A percentile compares a stretch with the other conserved stretches of the same genome.
Conservation (phyloP, 345 rosid species). For the Abelmoschus esculentus region DNA sequence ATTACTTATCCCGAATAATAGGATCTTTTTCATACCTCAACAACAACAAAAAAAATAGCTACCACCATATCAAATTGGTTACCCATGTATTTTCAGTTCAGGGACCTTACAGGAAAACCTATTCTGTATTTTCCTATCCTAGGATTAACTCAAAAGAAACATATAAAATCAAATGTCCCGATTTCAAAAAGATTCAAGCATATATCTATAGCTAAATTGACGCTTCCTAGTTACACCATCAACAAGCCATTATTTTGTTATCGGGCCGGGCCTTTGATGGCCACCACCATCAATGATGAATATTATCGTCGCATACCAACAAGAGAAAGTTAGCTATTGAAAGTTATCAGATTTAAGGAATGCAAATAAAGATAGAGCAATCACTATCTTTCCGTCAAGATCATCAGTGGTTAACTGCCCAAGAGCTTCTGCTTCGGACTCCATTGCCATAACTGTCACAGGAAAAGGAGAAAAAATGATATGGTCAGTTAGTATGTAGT, state of each 20-base stretch:
- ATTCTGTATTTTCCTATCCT: not conserved
- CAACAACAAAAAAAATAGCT: not conserved
- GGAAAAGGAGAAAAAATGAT: not conserved
- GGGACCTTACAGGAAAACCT: not conserved
- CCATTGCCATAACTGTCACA: conserved; percentile 51
- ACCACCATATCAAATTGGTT: not conserved
- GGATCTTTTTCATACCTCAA: not conserved
- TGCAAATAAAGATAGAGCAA: not conserved
- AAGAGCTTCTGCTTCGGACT: conserved; percentile 66
- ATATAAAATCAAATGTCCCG: not conserved
- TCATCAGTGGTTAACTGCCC: conserved; percentile 59
- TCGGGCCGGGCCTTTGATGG: not conserved
- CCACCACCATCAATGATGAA: not conserved
- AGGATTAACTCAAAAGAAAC: not conserved
- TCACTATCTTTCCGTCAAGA: conserved; percentile 60
- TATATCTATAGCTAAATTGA: not conserved
- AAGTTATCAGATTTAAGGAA: not conserved
- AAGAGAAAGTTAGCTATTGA: not conserved
- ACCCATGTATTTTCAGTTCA: not conserved
- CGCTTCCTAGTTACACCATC: not conserved
- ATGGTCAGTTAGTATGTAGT: not conserved
- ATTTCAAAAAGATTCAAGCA: not conserved
- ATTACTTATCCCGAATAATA: not conserved
- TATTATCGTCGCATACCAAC: not conserved
- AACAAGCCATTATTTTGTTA: not conserved